phyloP scores from a whole-genome alignment of 1,284 basidiomycete species.

The Trametes versicolor region DNA sequence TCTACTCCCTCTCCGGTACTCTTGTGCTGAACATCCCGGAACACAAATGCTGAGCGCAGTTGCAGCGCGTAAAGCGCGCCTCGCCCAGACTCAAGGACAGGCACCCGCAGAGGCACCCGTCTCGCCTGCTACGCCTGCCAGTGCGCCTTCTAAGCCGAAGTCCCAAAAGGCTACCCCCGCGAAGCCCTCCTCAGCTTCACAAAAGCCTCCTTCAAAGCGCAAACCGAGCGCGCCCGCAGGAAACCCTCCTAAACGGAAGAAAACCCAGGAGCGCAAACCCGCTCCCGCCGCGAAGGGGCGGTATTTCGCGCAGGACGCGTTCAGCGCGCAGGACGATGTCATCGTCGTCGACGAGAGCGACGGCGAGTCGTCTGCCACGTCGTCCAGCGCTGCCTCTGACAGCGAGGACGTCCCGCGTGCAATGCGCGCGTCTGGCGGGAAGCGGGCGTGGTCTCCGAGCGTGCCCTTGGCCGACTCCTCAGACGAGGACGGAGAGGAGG shows the following conservation, averaged over 20 bases:
- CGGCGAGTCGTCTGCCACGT: slow-evolving; percentile 41
- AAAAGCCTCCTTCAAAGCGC: slow-evolving; percentile 45
- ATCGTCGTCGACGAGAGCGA: slow-evolving; percentile 51
- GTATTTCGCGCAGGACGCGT: slow-evolving; percentile 51
- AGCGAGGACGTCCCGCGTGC: slow-evolving; percentile 35
- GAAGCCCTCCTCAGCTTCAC: slow-evolving; percentile 15
- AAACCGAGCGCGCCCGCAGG: slow-evolving; percentile 38
- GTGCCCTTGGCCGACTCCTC: slow-evolving; percentile 60
- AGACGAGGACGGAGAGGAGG: slow-evolving; percentile 55
- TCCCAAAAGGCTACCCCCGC: background rate
- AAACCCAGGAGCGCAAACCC: slow-evolving; percentile 39
- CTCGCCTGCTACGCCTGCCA: slow-evolving; percentile 25
- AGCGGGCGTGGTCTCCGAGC: slow-evolving; percentile 64
- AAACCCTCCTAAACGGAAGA: slow-evolving; percentile 43
- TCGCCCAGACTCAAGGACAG: slow-evolving; percentile 33
- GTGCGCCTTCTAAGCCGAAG: slow-evolving; percentile 27
- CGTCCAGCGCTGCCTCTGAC: slow-evolving; percentile 40
- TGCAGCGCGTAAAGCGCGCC: slow-evolving; percentile 65
- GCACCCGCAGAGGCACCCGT: slow-evolving; percentile 21
- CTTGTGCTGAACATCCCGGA: background rate
- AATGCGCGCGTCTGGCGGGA: slow-evolving; percentile 11
- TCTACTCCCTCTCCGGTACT: background rate
- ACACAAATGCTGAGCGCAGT: slow-evolving; percentile 65
- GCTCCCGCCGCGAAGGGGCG: slow-evolving; percentile 39
- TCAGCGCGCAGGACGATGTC: slow-evolving; percentile 49